A percentile compares a stretch with the other conserved stretches of the same genome.
Conservation (phyloP, 129 eudicot genomes). For the Pittosporum tobira region DNA sequence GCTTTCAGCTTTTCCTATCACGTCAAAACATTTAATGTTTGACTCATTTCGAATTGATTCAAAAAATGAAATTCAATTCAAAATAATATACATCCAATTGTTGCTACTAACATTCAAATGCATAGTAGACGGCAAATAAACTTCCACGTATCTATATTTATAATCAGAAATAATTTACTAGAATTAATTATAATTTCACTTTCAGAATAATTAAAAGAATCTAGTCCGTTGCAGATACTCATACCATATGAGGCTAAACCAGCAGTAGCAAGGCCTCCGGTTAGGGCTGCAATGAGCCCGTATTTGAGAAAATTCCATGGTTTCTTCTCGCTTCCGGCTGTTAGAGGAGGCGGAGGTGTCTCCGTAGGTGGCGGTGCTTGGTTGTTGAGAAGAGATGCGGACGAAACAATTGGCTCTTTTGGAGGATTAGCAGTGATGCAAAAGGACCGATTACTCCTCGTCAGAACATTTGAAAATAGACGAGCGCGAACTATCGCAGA, state of each 20-base stretch:
- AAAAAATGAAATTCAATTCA: no score
- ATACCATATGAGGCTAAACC: conserved; percentile 74
- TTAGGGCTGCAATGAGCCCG: conserved; percentile 40
- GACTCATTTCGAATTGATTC: no score
- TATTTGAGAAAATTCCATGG: conserved; percentile 53
- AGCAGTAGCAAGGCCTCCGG: conserved; percentile 70
- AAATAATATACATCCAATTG: no score
- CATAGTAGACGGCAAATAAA: no score
- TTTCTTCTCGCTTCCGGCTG: conserved; percentile 23
- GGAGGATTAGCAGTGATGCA: conserved; percentile 34
- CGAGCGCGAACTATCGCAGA: conserved; percentile 43
- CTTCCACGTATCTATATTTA: no score
- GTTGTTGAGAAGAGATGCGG: conserved; percentile 20
- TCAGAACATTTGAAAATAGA: conserved; percentile 27
- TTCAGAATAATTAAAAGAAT: no score
- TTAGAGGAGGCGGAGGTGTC: conserved; percentile 22
- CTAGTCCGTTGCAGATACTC: no score
- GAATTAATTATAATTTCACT: neutral
- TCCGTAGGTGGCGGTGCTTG: conserved; percentile 30
- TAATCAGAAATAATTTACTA: neutral
- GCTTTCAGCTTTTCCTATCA: no score
- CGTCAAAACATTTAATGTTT: no score
- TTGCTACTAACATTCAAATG: no score
- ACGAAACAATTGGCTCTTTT: conserved; percentile 33
- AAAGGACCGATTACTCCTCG: conserved; percentile 24